Evolutionary conservation across 2,329 filamentous ascomycete species (phyloP), one percentile per base, ranked within the genome.

Genomic region (Sordariomycetes sp.): DNA sequence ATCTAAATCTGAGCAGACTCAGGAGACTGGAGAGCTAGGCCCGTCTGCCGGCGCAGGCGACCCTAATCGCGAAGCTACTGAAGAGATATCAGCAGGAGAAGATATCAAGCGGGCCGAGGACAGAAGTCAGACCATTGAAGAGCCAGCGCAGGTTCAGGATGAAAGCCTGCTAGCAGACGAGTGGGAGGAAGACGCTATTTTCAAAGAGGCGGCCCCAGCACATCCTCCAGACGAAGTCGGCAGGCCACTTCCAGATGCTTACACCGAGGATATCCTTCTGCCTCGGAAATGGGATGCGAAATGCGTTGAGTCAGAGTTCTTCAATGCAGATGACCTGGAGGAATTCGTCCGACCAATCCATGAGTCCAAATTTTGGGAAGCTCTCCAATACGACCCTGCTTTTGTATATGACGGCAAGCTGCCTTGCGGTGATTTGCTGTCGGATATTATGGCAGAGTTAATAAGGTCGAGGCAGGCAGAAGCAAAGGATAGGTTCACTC

Each of bases 171-270:
- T 12, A 8, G 30, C 20, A 17, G 21, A 8, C 21, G 49, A 60
- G 12, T 63, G 61, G 55, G 58, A 67, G 6, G 47, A 58, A 10
- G 39, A 41, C 25, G 39, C 35, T 43, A 59, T 63, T 5, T 67
- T 68, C 35, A 47, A 53, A 8, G 58, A 63, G 26, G 41, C 49
- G 21, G 39, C 46, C 8, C 37, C 50, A 5, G 42, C 40, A 9
- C 57, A 59, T 36, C 51, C 54, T 6, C 59, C 61, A n/a, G 65
- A 70, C 24, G 58, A 63, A n/a, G 59, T 68, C 35, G 63, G 61
- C 10, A 66, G 59, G 38, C 65, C 66, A 15, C 49, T 70, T 2
- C 55, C 63, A 4, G 41, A 46, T 12, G 48, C 52, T 14, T 69
- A 64, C 38, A 60, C 53, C 25, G 63, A 67, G 15, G 58, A 63